Evolutionary conservation across 176 grass and related monocot species (phyloP).

Genomic region (Oryza meyeriana): DNA sequence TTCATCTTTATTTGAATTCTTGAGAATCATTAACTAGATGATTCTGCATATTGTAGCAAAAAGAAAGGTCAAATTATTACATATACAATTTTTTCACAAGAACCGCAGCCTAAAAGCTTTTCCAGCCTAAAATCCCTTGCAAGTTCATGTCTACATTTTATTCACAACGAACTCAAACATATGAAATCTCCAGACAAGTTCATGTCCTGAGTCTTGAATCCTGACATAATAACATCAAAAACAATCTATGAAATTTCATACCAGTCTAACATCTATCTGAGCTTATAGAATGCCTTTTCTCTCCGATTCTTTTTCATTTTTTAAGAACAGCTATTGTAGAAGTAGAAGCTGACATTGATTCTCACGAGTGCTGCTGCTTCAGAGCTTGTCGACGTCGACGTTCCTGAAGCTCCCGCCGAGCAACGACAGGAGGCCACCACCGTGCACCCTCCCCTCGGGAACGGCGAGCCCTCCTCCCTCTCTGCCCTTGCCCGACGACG

Average conservation of each 20-base stretch:
- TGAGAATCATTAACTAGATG: background rate
- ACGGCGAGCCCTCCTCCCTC: constrained; percentile 30
- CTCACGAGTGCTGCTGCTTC: background rate
- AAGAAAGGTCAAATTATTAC: constrained; percentile 23
- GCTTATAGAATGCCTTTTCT: background rate
- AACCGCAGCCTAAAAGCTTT: background rate
- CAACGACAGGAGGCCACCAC: constrained; percentile 58
- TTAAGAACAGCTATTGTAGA: background rate
- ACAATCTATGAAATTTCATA: background rate
- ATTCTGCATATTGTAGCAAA: background rate
- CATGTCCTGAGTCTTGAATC: constrained; percentile 2
- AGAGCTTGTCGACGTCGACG: constrained; percentile 40
- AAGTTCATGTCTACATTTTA: too few relatives aligned
- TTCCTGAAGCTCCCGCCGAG: constrained; percentile 65
- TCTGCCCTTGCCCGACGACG: constrained; percentile 20
- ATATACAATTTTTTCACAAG: constrained; percentile 26
- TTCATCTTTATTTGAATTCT: background rate
- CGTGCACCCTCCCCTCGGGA: constrained; percentile 71
- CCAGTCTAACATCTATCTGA: background rate
- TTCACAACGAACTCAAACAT: background rate
- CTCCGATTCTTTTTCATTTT: background rate
- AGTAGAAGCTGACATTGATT: background rate
- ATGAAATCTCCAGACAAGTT: background rate
- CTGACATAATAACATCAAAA: background rate
- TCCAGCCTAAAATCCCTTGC: background rate